Percentiles rank a stretch among this genome's conserved stretches.
phyloP scores from a whole-genome alignment of 2,329 filamentous ascomycete genomes.

The Alternaria brassicicola region DNA sequence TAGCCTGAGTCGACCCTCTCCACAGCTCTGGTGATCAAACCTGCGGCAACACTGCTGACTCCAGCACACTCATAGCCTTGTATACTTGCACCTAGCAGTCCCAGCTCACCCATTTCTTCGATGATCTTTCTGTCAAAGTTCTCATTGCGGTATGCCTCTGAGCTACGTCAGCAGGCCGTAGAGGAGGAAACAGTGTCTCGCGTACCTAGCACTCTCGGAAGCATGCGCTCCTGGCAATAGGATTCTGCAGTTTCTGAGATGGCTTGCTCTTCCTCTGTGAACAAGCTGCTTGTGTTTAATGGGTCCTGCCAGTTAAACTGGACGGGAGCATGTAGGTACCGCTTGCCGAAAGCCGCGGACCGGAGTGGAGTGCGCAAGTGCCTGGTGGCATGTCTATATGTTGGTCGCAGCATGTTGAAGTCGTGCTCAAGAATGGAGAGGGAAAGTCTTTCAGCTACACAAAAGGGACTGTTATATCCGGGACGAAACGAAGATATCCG shows the following conservation, averaged over 20 bases:
- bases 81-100: slow-evolving; percentile 85
- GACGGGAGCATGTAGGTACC: slow-evolving; percentile 52
- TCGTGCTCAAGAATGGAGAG: not conserved
- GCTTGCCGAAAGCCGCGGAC: slow-evolving; percentile 42
- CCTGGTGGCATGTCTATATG: slow-evolving; percentile 49
- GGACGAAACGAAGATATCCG: slow-evolving; percentile 2
- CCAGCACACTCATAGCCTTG: slow-evolving; percentile 88
- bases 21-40: slow-evolving; percentile 86
- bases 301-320: slow-evolving; percentile 93
- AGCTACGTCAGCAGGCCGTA: slow-evolving; percentile 11
- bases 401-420: slow-evolving; percentile 53
- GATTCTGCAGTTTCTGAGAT: slow-evolving; percentile 89
- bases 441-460: not conserved
- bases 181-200: slow-evolving; percentile 1
- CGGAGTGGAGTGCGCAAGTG: slow-evolving; percentile 44
- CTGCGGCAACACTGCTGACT: slow-evolving; percentile 85
- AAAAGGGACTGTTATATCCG: slow-evolving; percentile 3
- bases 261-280: slow-evolving; percentile 89
- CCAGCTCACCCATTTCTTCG: slow-evolving; percentile 89
- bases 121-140: slow-evolving; percentile 85
- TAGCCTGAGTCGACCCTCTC: slow-evolving; percentile 92
- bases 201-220: slow-evolving; percentile 82
- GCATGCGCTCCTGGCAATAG: slow-evolving; percentile 89
- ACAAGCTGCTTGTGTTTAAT: slow-evolving; percentile 72
- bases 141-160: slow-evolving; percentile 86